These are phyloP conservation scores for Botrytis aclada DNA, from an alignment of 2,329 filamentous ascomycete species.

Conservation along the genomic window DNA sequence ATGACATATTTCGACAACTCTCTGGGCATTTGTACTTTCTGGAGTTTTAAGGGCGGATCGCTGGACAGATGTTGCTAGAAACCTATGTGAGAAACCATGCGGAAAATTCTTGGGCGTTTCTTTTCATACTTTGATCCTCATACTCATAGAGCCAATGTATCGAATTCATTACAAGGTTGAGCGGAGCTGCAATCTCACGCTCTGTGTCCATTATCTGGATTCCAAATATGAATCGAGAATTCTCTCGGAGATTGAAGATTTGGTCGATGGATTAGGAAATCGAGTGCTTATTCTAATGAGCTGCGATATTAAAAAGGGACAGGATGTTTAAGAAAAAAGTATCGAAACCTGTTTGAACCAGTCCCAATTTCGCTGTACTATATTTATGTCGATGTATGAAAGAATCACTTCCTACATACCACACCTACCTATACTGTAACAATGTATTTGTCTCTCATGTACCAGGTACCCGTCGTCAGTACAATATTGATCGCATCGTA, in stretches of 20 bases:
- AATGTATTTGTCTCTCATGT: not conserved
- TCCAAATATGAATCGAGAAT: not conserved
- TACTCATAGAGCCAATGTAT: not conserved
- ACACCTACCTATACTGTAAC: not conserved
- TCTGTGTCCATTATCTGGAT: not conserved
- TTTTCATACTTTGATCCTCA: not conserved
- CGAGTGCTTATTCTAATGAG: not conserved
- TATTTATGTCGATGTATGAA: not conserved
- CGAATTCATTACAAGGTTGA: not conserved
- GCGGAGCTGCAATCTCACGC: not conserved
- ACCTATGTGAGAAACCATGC: not conserved
- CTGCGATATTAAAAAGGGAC: not conserved
- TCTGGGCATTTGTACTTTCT: not conserved
- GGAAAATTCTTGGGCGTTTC: not conserved
- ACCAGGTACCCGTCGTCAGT: not conserved
- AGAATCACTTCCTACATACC: not conserved
- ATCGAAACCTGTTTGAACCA: not conserved
- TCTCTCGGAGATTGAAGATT: not conserved
- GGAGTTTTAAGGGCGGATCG: not conserved
- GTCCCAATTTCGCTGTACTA: not conserved
- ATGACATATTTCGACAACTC: not conserved
- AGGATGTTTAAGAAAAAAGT: not conserved
- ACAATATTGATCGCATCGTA: not conserved
- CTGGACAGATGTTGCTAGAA: not conserved
- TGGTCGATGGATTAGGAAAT: not conserved